These are phyloP conservation scores for Waitea zeae DNA, from an alignment of 1,284 basidiomycete species.

Conservation along the genomic window DNA sequence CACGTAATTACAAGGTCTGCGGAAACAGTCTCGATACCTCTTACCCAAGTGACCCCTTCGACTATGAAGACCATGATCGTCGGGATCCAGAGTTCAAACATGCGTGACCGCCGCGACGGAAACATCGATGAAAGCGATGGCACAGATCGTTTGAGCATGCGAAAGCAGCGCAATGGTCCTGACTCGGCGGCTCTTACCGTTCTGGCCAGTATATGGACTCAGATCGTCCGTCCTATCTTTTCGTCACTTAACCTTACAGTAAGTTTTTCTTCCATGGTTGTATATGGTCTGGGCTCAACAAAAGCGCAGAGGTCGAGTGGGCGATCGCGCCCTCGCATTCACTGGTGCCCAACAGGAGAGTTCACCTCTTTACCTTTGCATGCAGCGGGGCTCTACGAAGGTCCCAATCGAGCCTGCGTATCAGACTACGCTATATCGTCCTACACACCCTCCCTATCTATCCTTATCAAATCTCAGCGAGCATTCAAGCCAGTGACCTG, in stretches of 20 bases:
- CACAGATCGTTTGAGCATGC: neutral
- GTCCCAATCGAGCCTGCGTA: neutral
- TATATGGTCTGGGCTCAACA: neutral
- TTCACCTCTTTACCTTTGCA: neutral
- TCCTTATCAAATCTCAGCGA: neutral
- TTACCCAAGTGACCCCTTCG: neutral
- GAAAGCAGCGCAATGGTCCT: neutral
- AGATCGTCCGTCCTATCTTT: neutral
- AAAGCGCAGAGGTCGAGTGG: neutral
- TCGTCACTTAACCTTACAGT: neutral
- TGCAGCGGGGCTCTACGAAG: conserved; percentile 1
- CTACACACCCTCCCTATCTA: neutral
- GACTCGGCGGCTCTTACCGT: neutral
- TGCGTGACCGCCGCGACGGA: neutral
- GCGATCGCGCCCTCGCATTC: neutral
- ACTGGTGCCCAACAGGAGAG: neutral
- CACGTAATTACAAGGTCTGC: neutral
- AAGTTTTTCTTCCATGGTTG: neutral
- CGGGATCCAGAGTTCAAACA: neutral
- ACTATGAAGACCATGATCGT: too few relatives aligned
- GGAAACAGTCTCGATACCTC: neutral
- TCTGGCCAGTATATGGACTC: neutral
- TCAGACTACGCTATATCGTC: neutral
- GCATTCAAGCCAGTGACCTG: neutral
- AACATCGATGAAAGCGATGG: neutral